Base-by-base conservation (phyloP, 1,284 basidiomycete genomes). In the Phellinidium pouzarii region DNA sequence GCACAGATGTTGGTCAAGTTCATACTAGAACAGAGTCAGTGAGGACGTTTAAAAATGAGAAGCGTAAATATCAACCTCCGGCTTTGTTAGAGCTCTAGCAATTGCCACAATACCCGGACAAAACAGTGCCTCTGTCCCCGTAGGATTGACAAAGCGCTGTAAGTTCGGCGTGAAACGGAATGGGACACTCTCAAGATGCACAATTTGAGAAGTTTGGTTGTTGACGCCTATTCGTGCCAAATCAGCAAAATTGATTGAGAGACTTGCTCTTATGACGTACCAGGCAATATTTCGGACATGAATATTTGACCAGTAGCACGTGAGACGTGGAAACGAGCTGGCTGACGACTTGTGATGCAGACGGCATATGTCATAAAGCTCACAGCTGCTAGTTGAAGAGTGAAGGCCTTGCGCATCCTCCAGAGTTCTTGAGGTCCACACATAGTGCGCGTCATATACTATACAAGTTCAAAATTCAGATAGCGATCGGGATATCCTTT, bases 131-230 rank as follows among this genome's bases (percentile, higher is more conserved):
- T 99, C 97, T 9, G 87, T 90, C 34, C 91, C 87, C 47, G 92
- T 80, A 1, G 90, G 87, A 0, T 91, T 93, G 48, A 99, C 73
- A 71, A 99, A 96, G 62, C 84, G 77, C 68, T 99, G 97, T 73
- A 99, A 83, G 67, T 97, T 98, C 2, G 94, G 94, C 9, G 94
- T 97, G 60, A 97, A 82, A 8, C 96, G 86, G 87, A 99, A 99
- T 0, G 96, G 95, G 9, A 97, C 93, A 1, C 84, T 77, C 60
- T 99, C 96, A 58, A 77, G 82, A 1, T 87, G 86, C 26, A 79
- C 78, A 64, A 93, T 87, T 37, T 89, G 69, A 0, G 91, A 88
- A 27, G 73, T 72, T 27, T 75, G 70, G 38, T 68, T 61, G 44
- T 72, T 66, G 52, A 80, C 69, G 7, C 72, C 76, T 77, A 58